Percentiles rank a stretch among this genome's conserved stretches.
These are phyloP conservation scores for Penicillium parvum DNA, from an alignment of 495 filamentous ascomycete species.

Conservation along the genomic window DNA sequence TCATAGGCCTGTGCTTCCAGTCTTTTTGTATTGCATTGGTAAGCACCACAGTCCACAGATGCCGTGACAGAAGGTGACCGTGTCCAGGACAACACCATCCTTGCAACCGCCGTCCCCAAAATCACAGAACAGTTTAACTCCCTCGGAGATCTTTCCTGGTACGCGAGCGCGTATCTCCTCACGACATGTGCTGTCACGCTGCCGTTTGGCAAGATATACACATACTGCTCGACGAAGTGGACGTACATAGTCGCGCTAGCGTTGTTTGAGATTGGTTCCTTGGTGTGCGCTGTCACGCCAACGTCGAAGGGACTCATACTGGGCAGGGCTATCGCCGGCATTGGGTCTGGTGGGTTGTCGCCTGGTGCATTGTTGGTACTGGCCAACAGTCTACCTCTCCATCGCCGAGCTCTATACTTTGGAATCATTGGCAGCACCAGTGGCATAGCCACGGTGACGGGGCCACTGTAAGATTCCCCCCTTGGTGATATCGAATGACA, in stretches of 20 bases:
- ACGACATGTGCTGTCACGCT: constrained; percentile 70
- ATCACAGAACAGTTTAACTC: constrained; percentile 79
- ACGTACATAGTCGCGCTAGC: constrained; percentile 66
- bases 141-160: constrained; percentile 75
- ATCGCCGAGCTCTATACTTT: constrained; percentile 65
- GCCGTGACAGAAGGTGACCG: background rate
- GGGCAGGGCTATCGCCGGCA: constrained; percentile 77
- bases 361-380: constrained; percentile 78
- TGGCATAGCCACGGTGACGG: constrained; percentile 72
- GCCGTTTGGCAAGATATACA: constrained; percentile 74
- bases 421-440: constrained; percentile 76
- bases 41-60: constrained; percentile 4
- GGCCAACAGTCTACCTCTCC: constrained; percentile 68
- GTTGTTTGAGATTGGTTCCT: constrained; percentile 77
- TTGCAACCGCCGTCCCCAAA: constrained; percentile 78
- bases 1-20: constrained; percentile 55
- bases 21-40: constrained; percentile 64
- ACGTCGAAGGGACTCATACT: constrained; percentile 72
- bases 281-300: constrained; percentile 75
- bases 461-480: constrained; percentile 51
- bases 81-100: constrained; percentile 67
- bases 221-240: constrained; percentile 71
- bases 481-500: background rate
- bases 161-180: constrained; percentile 65
- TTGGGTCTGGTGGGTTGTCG: constrained; percentile 79